Evolutionary conservation across 2,329 filamentous ascomycete genomes (phyloP), one percentile per base, ranked within the genome.

Genomic region (Stagonosporopsis cucurbitacearum): DNA sequence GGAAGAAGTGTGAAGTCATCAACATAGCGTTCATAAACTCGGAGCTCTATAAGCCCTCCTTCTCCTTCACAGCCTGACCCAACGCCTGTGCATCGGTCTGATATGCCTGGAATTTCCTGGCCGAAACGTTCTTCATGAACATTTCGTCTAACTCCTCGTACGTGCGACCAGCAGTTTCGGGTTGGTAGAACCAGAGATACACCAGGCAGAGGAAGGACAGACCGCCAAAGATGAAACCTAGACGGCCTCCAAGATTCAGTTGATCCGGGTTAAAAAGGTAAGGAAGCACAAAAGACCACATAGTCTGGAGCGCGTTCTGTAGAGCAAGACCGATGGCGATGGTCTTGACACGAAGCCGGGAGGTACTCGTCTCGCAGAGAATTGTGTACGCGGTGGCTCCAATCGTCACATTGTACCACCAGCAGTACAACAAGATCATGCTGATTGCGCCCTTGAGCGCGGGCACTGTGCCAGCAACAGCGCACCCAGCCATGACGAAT

Each of bases 381-480:
- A 96, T 84, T 0, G 91, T 92, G 78, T 94, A 96, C 74, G 88
- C 91, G 6, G 96, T 90, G 0, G 92, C 93, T 23, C 92, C 92
- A 39, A 96, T 90, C 0, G 90, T 90, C 35, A 92, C 79, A 72
- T 96, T 90, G 76, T 96, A 96, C 68, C 88, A 85, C 37, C 93
- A 78, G 0, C 91, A 58, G 51, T 60, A 66, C 9, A 62, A n/a
- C 11, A 70, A 44, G 39, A 68, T 62, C 52, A 69, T 54, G 9
- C 46, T 64, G 52, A 1, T 54, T 57, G 54, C 64, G 65, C 26
- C 59, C 56, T 22, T 62, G 56, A 64, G 89, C 81, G 1, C 75
- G 65, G 0, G 83, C 78, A 46, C 50, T 35, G 20, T 48, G 44
- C 49, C 50, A 1, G 75, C 57, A 11, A 58, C 74, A 6, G 58